A percentile compares a stretch with the other conserved stretches of the same genome.
Conservation (phyloP, 768 basidiomycete species). For the Lentinula sp. region DNA sequence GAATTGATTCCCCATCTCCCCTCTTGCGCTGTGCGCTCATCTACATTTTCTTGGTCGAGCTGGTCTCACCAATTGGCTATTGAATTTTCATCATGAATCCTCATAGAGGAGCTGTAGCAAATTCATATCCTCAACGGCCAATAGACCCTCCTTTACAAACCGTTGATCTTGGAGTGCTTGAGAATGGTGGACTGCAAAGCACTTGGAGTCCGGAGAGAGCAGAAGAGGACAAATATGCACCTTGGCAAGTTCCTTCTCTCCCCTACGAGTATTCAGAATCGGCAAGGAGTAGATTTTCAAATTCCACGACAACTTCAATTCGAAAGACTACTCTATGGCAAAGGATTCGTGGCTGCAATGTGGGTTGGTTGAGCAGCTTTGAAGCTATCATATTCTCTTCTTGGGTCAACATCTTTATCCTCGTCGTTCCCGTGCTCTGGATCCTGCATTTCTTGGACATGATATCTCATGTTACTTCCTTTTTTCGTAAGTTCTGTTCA, state of each 20-base stretch:
- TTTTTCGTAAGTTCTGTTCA: constrained; percentile 19
- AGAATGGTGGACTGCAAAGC: constrained; percentile 1
- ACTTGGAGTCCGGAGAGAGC: constrained; percentile 8
- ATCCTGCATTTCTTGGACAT: constrained; percentile 18
- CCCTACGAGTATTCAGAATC: not conserved
- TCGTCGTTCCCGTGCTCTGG: constrained; percentile 23
- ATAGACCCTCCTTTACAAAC: constrained; percentile 13
- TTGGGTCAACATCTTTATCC: constrained; percentile 36
- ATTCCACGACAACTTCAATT: not conserved
- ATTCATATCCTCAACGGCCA: constrained; percentile 18
- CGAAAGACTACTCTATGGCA: not conserved
- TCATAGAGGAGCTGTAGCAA: constrained; percentile 10
- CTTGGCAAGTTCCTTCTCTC: not conserved
- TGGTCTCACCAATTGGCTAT: constrained; percentile 16
- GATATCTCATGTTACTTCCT: constrained; percentile 18
- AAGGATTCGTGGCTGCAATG: constrained; percentile 3
- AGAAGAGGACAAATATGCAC: constrained; percentile 5
- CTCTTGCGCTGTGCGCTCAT: constrained; percentile 6
- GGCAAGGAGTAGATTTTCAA: constrained; percentile 3
- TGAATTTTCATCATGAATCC: constrained; percentile 9
- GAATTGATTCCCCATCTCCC: not conserved
- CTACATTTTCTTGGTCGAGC: constrained; percentile 12
- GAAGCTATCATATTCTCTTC: constrained; percentile 25
- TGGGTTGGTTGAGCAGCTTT: constrained; percentile 27
- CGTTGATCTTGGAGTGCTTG: constrained; percentile 3